These are phyloP conservation scores for Phialemoniopsis sp. DNA, from an alignment of 2,329 filamentous ascomycete species.

Conservation along the genomic window DNA sequence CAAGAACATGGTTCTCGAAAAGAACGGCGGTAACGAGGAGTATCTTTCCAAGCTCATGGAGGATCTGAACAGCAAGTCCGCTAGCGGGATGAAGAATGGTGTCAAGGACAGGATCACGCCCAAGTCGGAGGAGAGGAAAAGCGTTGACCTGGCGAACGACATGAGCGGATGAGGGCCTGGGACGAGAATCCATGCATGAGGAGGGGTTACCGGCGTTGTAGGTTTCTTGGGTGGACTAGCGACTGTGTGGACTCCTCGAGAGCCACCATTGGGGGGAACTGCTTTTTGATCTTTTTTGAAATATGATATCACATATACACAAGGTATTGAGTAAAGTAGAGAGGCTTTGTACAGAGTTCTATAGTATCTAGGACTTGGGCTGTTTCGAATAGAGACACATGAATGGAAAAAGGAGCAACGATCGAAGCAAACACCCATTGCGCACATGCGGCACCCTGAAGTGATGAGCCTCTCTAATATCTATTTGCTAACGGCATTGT, in stretches of 20 bases:
- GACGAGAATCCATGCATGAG: too few species aligned
- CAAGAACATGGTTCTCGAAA: constrained; percentile 76
- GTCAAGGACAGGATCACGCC: constrained; percentile 28
- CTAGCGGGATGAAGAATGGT: too few species aligned
- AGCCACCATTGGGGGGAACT: too few species aligned
- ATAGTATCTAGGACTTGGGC: background rate
- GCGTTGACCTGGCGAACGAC: background rate
- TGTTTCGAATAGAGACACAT: background rate
- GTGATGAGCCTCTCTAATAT: background rate
- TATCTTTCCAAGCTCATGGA: constrained; percentile 47
- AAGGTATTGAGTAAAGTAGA: background rate
- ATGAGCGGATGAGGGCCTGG: too few species aligned
- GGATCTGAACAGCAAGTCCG: constrained; percentile 32
- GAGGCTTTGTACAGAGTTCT: background rate
- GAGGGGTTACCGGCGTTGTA: too few species aligned
- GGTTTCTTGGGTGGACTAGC: too few species aligned
- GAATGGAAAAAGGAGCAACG: background rate
- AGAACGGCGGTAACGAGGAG: constrained; percentile 61
- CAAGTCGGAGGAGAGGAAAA: constrained; percentile 15
- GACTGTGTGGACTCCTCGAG: too few species aligned
- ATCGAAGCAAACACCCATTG: too few species aligned
- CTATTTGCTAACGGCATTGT: background rate
- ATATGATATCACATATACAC: too few species aligned
- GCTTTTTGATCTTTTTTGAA: too few species aligned
- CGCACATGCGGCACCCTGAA: too few species aligned